phyloP scores from a whole-genome alignment of 352 stramenopile species.

The Phytophthora palmivora region DNA sequence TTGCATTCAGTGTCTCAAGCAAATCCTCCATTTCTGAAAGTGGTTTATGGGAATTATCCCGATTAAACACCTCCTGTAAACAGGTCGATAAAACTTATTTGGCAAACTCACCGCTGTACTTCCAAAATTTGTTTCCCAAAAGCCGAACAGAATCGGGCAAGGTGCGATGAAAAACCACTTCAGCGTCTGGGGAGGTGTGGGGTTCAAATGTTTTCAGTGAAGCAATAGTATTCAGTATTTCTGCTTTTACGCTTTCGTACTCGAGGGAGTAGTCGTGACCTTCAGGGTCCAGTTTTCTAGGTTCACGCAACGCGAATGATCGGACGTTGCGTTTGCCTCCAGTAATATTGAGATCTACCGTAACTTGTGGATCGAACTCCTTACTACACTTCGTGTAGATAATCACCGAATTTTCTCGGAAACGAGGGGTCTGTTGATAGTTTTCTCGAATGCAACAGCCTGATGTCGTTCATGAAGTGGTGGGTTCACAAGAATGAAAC shows the following conservation, averaged over 20 bases:
- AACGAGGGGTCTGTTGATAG: conserved; percentile 30
- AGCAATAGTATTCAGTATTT: not conserved
- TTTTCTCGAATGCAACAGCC: conserved; percentile 3
- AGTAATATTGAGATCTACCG: conserved; percentile 21
- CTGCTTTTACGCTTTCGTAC: not conserved
- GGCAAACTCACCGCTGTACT: too few species aligned
- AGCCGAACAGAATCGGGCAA: too few species aligned
- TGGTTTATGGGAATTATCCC: too few species aligned
- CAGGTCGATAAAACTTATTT: too few species aligned
- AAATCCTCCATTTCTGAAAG: too few species aligned
- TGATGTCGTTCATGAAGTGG: conserved; percentile 26
- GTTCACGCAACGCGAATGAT: conserved; percentile 24
- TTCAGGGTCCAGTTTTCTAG: not conserved
- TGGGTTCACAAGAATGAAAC: conserved; percentile 32
- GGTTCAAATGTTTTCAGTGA: too few species aligned
- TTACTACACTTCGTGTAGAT: conserved; percentile 33
- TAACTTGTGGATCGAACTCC: conserved; percentile 29
- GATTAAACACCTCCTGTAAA: too few species aligned
- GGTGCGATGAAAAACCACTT: too few species aligned
- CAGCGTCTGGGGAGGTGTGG: too few species aligned
- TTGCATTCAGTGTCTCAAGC: too few species aligned
- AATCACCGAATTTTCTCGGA: conserved; percentile 29
- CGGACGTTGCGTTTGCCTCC: conserved; percentile 18
- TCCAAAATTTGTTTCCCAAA: too few species aligned
- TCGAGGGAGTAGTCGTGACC: conserved; percentile 19